phyloP scores from a whole-genome alignment of 352 stramenopile species.

The Phytophthora quininea region DNA sequence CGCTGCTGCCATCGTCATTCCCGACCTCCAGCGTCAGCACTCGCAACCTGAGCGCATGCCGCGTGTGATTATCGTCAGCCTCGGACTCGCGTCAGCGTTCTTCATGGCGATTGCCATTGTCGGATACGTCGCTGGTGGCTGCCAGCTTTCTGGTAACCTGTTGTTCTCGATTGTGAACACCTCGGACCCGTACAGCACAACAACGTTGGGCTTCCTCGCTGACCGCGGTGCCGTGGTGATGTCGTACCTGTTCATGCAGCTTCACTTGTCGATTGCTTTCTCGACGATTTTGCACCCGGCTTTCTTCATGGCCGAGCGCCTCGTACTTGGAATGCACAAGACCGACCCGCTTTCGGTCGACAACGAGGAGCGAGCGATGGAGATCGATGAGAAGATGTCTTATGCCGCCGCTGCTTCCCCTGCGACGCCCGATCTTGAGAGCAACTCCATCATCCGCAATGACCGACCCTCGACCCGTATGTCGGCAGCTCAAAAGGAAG shows the following conservation, averaged over 20 bases:
- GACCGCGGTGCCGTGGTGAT: constrained; percentile 22
- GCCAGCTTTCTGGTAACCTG: constrained; percentile 30
- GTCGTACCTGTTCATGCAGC: constrained; percentile 27
- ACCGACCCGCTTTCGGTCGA: neutral
- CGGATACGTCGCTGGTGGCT: constrained; percentile 31
- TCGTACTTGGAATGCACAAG: constrained; percentile 2
- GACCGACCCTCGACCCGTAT: constrained; percentile 7
- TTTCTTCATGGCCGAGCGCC: constrained; percentile 36
- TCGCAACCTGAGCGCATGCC: constrained; percentile 37
- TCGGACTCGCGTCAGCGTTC: constrained; percentile 32
- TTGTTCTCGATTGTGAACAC: constrained; percentile 22
- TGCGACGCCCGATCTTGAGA: constrained; percentile 30
- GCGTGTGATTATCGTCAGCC: constrained; percentile 33
- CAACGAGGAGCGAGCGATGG: neutral
- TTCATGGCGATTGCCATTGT: constrained; percentile 33
- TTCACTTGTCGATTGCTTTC: constrained; percentile 41
- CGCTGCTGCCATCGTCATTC: constrained; percentile 18
- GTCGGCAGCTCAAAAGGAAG: constrained; percentile 19
- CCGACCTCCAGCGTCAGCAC: constrained; percentile 29
- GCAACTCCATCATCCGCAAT: constrained; percentile 16
- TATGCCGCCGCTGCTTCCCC: constrained; percentile 34
- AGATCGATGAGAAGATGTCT: constrained; percentile 36
- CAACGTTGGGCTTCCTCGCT: constrained; percentile 19
- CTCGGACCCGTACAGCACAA: constrained; percentile 11
- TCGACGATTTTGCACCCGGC: constrained; percentile 34